Conservation (phyloP, 805 yeast genomes). For the Aciculoconidium aculeatum region DNA sequence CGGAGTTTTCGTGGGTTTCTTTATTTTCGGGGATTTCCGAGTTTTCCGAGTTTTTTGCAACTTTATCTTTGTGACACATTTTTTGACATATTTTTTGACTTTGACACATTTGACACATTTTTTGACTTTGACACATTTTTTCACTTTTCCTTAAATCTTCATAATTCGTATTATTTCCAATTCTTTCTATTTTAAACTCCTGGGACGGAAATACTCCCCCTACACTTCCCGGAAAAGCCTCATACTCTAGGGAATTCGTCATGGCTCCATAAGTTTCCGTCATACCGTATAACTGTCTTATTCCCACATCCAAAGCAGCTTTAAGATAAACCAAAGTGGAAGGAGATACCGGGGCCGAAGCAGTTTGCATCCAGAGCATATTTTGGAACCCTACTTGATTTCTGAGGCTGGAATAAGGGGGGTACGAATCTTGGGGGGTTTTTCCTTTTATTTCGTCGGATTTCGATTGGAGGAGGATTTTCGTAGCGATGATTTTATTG, state of each 20-base stretch:
- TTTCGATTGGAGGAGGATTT: slow-evolving; percentile 5
- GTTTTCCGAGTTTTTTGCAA: slow-evolving; percentile 9
- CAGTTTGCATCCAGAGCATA: slow-evolving; percentile 23
- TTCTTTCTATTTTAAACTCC: slow-evolving; percentile 15
- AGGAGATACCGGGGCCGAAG: slow-evolving; percentile 22
- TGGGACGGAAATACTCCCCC: slow-evolving; percentile 15
- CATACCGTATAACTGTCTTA: slow-evolving; percentile 53
- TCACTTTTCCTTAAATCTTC: too few relatives aligned
- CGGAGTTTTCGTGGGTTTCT: too few relatives aligned
- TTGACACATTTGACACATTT: too few relatives aligned
- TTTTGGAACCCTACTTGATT: slow-evolving; percentile 14
- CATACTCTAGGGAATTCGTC: slow-evolving; percentile 13
- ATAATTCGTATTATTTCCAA: too few relatives aligned
- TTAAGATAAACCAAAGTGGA: slow-evolving; percentile 19
- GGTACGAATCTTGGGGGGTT: slow-evolving; percentile 11
- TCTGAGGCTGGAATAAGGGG: slow-evolving; percentile 9
- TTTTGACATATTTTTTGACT: too few relatives aligned
- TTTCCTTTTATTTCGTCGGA: slow-evolving; percentile 10
- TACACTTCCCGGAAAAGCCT: slow-evolving; percentile 20
- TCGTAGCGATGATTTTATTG: slow-evolving; percentile 8
- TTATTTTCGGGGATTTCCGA: slow-evolving; percentile 15
- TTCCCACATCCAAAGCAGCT: slow-evolving; percentile 31
- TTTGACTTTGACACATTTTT: too few relatives aligned
- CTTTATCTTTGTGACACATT: too few relatives aligned
- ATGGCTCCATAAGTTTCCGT: slow-evolving; percentile 22